phyloP scores from a whole-genome alignment of 345 rosid species.

The Citrus inodora region DNA sequence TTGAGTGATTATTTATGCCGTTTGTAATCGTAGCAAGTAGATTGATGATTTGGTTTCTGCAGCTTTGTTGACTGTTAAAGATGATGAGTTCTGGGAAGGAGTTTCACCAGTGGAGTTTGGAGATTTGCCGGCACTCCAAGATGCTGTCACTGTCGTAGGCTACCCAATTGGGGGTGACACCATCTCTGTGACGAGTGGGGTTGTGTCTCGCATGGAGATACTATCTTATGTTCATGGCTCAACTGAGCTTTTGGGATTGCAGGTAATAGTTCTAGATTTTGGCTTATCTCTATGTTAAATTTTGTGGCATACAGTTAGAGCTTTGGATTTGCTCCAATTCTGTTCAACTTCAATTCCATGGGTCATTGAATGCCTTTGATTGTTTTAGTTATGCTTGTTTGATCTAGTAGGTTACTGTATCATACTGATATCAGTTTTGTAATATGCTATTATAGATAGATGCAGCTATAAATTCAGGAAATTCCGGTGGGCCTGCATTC shows the following conservation, averaged over 20 bases:
- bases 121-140: slow-evolving; percentile 88
- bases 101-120: slow-evolving; percentile 85
- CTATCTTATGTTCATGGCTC: slow-evolving; percentile 91
- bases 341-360: background rate
- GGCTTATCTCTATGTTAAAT: background rate
- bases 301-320: background rate
- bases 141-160: slow-evolving; percentile 96
- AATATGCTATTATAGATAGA: slow-evolving; percentile 56
- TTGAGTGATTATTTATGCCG: background rate
- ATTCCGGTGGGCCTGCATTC: slow-evolving; percentile 98
- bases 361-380: background rate
- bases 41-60: slow-evolving; percentile 10
- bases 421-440: slow-evolving; percentile 1
- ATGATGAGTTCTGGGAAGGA: slow-evolving; percentile 96
- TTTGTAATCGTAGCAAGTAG: background rate
- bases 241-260: slow-evolving; percentile 88
- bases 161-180: slow-evolving; percentile 97
- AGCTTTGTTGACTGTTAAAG: slow-evolving; percentile 73
- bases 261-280: slow-evolving; percentile 36
- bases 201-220: slow-evolving; percentile 89
- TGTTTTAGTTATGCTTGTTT: background rate
- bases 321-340: background rate
- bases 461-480: slow-evolving; percentile 97
- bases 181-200: slow-evolving; percentile 94
- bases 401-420: background rate